Percentiles rank a stretch among this genome's conserved stretches.
These are phyloP conservation scores for Ophiostoma perfectum DNA, from an alignment of 2,329 filamentous ascomycete species.

Conservation along the genomic window DNA sequence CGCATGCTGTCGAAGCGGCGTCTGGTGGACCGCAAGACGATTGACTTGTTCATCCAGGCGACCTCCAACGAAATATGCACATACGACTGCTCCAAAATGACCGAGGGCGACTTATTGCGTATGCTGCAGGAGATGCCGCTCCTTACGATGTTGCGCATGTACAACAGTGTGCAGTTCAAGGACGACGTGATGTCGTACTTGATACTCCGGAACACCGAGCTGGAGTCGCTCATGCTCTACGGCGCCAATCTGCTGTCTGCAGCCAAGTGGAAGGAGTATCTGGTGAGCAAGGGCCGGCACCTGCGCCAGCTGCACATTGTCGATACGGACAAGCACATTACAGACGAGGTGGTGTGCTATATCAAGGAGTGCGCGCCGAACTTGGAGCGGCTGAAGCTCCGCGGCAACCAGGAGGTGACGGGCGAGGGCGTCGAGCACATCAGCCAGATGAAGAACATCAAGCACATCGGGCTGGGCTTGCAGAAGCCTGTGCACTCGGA, in stretches of 20 bases:
- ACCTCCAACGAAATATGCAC: slow-evolving; percentile 47
- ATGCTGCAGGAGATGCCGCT: slow-evolving; percentile 71
- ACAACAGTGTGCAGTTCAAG: slow-evolving; percentile 88
- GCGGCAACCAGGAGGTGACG: slow-evolving; percentile 70
- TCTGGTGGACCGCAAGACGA: slow-evolving; percentile 48
- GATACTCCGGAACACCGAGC: slow-evolving; percentile 56
- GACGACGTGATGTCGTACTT: slow-evolving; percentile 78
- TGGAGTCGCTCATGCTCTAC: slow-evolving; percentile 73
- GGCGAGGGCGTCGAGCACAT: slow-evolving; percentile 61
- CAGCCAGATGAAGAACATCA: slow-evolving; percentile 54
- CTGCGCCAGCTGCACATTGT: slow-evolving; percentile 71
- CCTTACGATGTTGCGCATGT: slow-evolving; percentile 66
- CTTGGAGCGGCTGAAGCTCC: slow-evolving; percentile 71
- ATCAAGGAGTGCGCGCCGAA: slow-evolving; percentile 61
- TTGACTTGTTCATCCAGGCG: slow-evolving; percentile 54
- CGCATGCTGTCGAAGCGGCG: slow-evolving; percentile 56
- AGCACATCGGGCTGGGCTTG: slow-evolving; percentile 71
- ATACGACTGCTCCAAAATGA: slow-evolving; percentile 60
- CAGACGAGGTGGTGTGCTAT: slow-evolving; percentile 60
- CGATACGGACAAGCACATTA: slow-evolving; percentile 76
- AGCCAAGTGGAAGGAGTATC: slow-evolving; percentile 65
- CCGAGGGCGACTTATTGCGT: slow-evolving; percentile 68
- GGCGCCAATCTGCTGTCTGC: slow-evolving; percentile 80
- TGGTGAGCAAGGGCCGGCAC: slow-evolving; percentile 58
- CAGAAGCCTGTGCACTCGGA: slow-evolving; percentile 51